phyloP scores from a whole-genome alignment of 2,329 filamentous ascomycete species.

The Colletotrichum costaricense region DNA sequence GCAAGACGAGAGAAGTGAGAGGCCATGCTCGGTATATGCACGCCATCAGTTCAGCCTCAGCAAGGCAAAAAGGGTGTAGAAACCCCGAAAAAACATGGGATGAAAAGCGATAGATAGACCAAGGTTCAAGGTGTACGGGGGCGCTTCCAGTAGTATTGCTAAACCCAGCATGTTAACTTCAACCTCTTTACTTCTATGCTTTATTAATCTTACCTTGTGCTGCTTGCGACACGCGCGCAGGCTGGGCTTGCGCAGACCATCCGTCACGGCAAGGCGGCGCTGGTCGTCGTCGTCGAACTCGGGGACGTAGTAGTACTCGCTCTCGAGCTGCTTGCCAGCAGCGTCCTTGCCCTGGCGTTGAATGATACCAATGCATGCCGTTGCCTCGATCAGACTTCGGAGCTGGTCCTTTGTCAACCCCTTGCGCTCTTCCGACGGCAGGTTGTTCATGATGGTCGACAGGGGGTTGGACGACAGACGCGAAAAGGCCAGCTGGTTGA shows the following conservation, averaged over 20 bases:
- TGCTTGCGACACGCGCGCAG: constrained; percentile 91
- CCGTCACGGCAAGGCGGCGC: constrained; percentile 83
- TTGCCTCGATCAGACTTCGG: constrained; percentile 77
- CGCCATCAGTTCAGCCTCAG: constrained; percentile 12
- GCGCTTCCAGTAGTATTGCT: constrained; percentile 80
- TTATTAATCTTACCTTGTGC: constrained; percentile 81
- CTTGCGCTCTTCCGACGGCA: constrained; percentile 75
- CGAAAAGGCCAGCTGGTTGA: constrained; percentile 96
- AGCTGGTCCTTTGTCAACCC: constrained; percentile 73
- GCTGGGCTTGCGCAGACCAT: constrained; percentile 88
- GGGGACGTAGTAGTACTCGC: constrained; percentile 96
- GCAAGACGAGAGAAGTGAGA: neutral
- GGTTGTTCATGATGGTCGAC: constrained; percentile 87
- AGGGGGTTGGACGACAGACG: constrained; percentile 91
- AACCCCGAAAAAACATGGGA: constrained; percentile 2
- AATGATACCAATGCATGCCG: constrained; percentile 88
- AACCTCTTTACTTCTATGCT: neutral
- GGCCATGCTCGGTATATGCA: constrained; percentile 4
- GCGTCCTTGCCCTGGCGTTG: constrained; percentile 93
- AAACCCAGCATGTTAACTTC: constrained; percentile 36
- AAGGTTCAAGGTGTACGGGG: constrained; percentile 66
- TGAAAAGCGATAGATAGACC: neutral
- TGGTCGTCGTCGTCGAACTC: constrained; percentile 85
- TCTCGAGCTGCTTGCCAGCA: constrained; percentile 91
- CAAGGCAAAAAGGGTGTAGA: constrained; percentile 7